A percentile compares a stretch with the other conserved stretches of the same genome.
Conservation (phyloP, 1,284 basidiomycete genomes). For the Thecaphora frezii region DNA sequence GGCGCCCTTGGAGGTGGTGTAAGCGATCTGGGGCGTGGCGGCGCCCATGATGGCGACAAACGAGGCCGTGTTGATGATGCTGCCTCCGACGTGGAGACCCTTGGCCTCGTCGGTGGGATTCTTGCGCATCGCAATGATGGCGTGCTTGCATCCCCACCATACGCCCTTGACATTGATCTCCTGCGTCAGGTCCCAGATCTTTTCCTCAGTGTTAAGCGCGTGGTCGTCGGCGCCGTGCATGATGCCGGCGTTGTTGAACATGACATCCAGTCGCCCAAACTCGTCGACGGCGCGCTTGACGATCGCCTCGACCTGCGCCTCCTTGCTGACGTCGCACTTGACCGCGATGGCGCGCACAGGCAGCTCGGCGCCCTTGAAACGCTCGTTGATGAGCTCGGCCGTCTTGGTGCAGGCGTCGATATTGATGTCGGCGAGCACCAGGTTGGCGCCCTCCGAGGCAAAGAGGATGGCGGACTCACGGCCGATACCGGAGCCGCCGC, state of each 20-base stretch:
- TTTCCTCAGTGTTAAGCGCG: constrained; percentile 91
- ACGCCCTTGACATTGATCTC: constrained; percentile 95
- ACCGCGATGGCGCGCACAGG: constrained; percentile 67
- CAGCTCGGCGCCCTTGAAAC: constrained; percentile 67
- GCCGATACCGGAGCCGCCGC: constrained; percentile 87
- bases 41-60: constrained; percentile 92
- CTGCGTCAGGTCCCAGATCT: constrained; percentile 77
- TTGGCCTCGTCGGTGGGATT: constrained; percentile 80
- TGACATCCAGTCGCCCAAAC: constrained; percentile 86
- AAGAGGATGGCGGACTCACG: constrained; percentile 89
- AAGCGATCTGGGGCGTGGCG: constrained; percentile 92
- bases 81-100: constrained; percentile 79
- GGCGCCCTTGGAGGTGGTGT: constrained; percentile 72
- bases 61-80: constrained; percentile 94
- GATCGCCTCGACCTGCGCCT: constrained; percentile 77
- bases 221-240: constrained; percentile 94
- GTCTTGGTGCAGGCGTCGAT: constrained; percentile 70
- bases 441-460: constrained; percentile 83
- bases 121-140: constrained; percentile 89
- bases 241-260: constrained; percentile 71
- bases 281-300: constrained; percentile 77
- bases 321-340: constrained; percentile 84
- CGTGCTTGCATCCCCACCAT: constrained; percentile 95
- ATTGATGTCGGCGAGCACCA: constrained; percentile 86
- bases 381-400: constrained; percentile 68